Conservation (phyloP, 2,329 filamentous ascomycete species). For the Delphinella strobiligena region DNA sequence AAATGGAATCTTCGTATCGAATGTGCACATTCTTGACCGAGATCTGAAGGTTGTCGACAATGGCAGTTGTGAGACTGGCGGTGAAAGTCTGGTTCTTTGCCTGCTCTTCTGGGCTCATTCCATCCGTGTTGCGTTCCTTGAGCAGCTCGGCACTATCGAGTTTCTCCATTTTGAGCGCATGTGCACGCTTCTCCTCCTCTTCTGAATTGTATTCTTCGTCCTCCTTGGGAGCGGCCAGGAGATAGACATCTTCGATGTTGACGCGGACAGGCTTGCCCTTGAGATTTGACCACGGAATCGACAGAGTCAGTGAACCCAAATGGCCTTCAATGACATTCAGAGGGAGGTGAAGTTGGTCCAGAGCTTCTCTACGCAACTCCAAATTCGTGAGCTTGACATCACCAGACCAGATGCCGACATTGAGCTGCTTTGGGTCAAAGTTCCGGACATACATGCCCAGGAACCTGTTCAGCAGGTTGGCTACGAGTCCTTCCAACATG, state of each 20-base stretch:
- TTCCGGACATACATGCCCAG: conserved; percentile 99
- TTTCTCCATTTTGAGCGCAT: conserved; percentile 97
- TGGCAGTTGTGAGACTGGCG: conserved; percentile 85
- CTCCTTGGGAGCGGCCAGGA: conserved; percentile 89
- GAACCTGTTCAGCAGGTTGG: conserved; percentile 95
- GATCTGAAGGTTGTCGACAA: conserved; percentile 96
- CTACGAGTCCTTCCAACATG: conserved; percentile 96
- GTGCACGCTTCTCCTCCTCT: conserved; percentile 75
- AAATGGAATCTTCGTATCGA: conserved; percentile 95
- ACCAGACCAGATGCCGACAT: conserved; percentile 97
- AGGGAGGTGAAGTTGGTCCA: conserved; percentile 92
- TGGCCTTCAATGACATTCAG: conserved; percentile 96
- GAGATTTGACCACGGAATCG: conserved; percentile 96
- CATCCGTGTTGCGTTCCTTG: conserved; percentile 84
- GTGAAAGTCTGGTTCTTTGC: conserved; percentile 98
- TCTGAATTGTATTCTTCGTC: conserved; percentile 87
- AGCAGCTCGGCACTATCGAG: conserved; percentile 90
- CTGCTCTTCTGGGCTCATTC: conserved; percentile 88
- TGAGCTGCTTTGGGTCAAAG: conserved; percentile 94
- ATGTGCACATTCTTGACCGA: conserved; percentile 98
- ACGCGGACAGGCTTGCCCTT: conserved; percentile 89
- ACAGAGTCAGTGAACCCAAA: conserved; percentile 78
- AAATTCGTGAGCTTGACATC: conserved; percentile 93
- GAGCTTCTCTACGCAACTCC: conserved; percentile 82
- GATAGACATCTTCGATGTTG: conserved; percentile 91